A percentile compares a stretch with the other conserved stretches of the same genome.
phyloP scores from a whole-genome alignment of 768 basidiomycete species.

The Steccherinum ochraceum region DNA sequence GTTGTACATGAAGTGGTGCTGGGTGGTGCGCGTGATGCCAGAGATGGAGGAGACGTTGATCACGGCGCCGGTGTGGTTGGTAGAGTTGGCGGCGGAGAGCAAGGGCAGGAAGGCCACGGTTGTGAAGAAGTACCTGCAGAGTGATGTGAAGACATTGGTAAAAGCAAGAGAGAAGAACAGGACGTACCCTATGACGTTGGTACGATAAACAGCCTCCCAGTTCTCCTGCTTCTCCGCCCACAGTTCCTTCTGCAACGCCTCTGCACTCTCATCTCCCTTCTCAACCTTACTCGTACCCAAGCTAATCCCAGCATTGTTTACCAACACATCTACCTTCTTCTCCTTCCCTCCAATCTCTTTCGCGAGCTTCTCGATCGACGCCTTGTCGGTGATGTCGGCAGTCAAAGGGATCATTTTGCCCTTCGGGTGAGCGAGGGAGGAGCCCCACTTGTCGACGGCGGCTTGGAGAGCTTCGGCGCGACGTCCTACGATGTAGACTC shows the following conservation, averaged over 20 bases:
- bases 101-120: conserved; percentile 40
- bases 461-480: conserved; percentile 27
- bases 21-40: conserved; percentile 33
- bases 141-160: too few relatives aligned
- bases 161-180: background rate
- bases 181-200: conserved; percentile 26
- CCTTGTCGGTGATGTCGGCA: conserved; percentile 24
- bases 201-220: conserved; percentile 27
- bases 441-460: conserved; percentile 21
- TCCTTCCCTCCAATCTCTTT: conserved; percentile 19
- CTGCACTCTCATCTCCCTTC: conserved; percentile 22
- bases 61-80: conserved; percentile 28
- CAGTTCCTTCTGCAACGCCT: conserved; percentile 21
- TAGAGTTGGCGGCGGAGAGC: conserved; percentile 27
- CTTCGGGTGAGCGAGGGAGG: conserved; percentile 18
- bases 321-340: conserved; percentile 26
- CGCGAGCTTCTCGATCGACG: conserved; percentile 20
- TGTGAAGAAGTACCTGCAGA: conserved; percentile 32
- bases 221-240: conserved; percentile 23
- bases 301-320: conserved; percentile 28
- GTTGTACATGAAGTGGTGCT: conserved; percentile 41
- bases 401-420: conserved; percentile 24
- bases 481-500: conserved; percentile 34
- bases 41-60: conserved; percentile 38
- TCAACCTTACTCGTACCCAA: conserved; percentile 17